Percentiles rank a stretch among this genome's conserved stretches.
phyloP scores from a whole-genome alignment of 306 rosid genomes.

The Fagus crenata region DNA sequence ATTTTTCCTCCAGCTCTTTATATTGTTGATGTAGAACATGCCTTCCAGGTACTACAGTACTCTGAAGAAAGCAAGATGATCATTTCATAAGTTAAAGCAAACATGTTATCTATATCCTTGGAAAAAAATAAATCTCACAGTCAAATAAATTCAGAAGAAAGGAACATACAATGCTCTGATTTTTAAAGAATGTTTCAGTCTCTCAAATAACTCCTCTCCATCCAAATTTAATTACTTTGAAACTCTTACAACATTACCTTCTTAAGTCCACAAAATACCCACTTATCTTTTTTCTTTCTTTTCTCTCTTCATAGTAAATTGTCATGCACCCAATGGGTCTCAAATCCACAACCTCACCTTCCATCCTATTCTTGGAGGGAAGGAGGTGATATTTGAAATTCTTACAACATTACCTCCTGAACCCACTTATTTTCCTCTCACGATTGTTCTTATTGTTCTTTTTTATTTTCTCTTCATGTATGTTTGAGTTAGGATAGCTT shows the following conservation, averaged over 20 bases:
- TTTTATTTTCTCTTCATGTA: not conserved
- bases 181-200: not conserved
- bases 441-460: not conserved
- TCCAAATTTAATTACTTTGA: not conserved
- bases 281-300: not conserved
- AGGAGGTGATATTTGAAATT: too few species aligned
- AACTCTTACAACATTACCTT: not conserved
- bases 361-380: too few species aligned
- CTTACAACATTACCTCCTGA: not conserved
- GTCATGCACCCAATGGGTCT: too few species aligned
- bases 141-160: not conserved
- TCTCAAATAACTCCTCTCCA: not conserved
- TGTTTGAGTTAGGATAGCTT: not conserved
- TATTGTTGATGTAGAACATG: constrained; percentile 67
- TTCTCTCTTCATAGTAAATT: too few species aligned
- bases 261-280: not conserved
- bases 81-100: constrained; percentile 10
- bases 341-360: too few species aligned
- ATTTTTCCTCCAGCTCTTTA: constrained; percentile 69
- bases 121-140: not conserved
- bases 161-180: not conserved
- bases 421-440: not conserved
- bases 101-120: not conserved
- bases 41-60: constrained; percentile 79
- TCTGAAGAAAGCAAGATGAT: constrained; percentile 52